Conservation (phyloP, 495 filamentous ascomycete species). For the Penicillium canariense region DNA sequence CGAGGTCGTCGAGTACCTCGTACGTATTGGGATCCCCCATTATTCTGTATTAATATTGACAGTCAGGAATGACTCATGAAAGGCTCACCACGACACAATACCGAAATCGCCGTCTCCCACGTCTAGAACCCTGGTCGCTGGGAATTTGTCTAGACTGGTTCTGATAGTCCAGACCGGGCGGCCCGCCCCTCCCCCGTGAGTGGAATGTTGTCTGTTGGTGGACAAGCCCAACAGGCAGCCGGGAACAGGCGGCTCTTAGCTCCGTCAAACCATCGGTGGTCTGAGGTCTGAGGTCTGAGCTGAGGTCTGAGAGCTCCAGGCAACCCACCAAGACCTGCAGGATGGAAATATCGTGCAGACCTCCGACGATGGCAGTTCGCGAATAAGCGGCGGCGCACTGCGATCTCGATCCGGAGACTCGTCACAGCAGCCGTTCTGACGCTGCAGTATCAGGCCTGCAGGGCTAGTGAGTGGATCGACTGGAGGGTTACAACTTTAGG, state of each 20-base stretch:
- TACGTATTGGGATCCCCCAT: no score
- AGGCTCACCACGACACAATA: background rate
- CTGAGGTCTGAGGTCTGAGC: background rate
- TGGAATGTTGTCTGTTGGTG: slow-evolving; percentile 2
- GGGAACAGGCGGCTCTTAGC: background rate
- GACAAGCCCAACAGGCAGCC: background rate
- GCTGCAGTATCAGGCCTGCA: slow-evolving; percentile 8
- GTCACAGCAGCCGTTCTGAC: background rate
- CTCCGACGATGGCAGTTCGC: no score
- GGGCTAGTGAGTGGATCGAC: slow-evolving; percentile 12
- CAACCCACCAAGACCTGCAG: background rate
- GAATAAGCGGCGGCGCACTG: background rate
- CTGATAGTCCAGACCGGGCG: slow-evolving; percentile 7
- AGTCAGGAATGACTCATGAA: slow-evolving; percentile 4
- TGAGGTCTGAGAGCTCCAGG: no score
- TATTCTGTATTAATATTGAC: no score
- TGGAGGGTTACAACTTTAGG: background rate
- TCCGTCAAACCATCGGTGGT: background rate
- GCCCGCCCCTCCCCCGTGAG: background rate
- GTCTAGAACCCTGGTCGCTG: background rate
- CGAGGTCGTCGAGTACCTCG: no score
- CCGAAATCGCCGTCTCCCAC: background rate
- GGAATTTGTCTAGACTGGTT: background rate
- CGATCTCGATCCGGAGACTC: slow-evolving; percentile 14
- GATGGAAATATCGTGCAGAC: background rate